phyloP scores from a whole-genome alignment of 2,329 filamentous ascomycete genomes.

The Achaetomium macrosporum region DNA sequence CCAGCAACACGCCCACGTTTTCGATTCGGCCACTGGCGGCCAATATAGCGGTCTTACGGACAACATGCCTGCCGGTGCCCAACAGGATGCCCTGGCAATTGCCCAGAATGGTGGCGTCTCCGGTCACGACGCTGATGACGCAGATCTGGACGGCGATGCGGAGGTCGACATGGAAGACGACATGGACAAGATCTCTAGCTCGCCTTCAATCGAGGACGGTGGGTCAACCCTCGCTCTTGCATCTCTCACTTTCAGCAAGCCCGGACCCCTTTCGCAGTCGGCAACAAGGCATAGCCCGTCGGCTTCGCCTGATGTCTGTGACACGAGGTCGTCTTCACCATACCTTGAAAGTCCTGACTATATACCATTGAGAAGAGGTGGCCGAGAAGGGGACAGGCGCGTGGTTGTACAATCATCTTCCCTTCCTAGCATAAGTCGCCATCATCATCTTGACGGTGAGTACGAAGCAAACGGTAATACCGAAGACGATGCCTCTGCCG shows the following conservation, averaged over 20 bases:
- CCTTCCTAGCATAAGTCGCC: slow-evolving; percentile 19
- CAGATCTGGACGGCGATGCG: slow-evolving; percentile 61
- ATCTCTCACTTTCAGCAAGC: slow-evolving; percentile 38
- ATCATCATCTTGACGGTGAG: slow-evolving; percentile 45
- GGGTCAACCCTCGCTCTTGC: slow-evolving; percentile 52
- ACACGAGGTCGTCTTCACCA: slow-evolving; percentile 38
- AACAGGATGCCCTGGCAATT: slow-evolving; percentile 54
- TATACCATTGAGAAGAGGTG: slow-evolving; percentile 27
- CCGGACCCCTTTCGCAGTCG: slow-evolving; percentile 37
- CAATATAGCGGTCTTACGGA: slow-evolving; percentile 14
- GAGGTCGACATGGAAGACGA: slow-evolving; percentile 78
- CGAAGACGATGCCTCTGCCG: slow-evolving; percentile 11
- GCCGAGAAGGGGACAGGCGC: slow-evolving; percentile 28
- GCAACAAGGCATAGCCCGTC: slow-evolving; percentile 27
- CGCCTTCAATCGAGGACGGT: slow-evolving; percentile 99
- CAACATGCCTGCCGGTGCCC: slow-evolving; percentile 34
- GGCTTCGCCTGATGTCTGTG: slow-evolving; percentile 30
- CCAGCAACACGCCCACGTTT: slow-evolving; percentile 35
- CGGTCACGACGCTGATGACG: slow-evolving; percentile 47
- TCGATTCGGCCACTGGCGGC: slow-evolving; percentile 33
- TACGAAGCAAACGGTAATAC: slow-evolving; percentile 30
- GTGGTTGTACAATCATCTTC: slow-evolving; percentile 22
- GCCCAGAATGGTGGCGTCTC: slow-evolving; percentile 55
- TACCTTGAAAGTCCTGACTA: slow-evolving; percentile 36
- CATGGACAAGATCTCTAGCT: slow-evolving; percentile 98